Conservation (phyloP, 2,329 filamentous ascomycete genomes). For the Myriosclerotinia scirpicola region DNA sequence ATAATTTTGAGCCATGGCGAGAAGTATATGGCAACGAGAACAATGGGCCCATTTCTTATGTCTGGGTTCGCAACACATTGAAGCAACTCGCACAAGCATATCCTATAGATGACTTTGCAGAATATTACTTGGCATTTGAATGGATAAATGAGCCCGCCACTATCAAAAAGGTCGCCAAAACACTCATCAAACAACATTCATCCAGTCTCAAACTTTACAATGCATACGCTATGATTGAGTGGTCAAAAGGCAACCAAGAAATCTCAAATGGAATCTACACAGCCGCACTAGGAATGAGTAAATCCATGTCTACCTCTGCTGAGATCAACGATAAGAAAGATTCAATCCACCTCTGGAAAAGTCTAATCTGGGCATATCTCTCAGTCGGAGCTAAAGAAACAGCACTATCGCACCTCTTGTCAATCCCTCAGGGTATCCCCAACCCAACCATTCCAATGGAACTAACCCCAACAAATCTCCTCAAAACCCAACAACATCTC, state of each 20-base stretch:
- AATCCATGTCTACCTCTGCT: constrained; percentile 39
- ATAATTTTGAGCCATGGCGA: constrained; percentile 27
- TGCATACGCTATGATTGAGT: constrained; percentile 74
- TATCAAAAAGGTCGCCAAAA: constrained; percentile 70
- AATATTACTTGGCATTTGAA: constrained; percentile 71
- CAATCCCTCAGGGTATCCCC: constrained; percentile 42
- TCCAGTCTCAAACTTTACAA: constrained; percentile 71
- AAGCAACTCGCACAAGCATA: constrained; percentile 54
- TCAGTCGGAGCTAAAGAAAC: constrained; percentile 32
- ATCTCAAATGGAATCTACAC: constrained; percentile 64
- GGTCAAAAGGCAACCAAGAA: constrained; percentile 54
- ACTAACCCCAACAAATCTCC: constrained; percentile 39
- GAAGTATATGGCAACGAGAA: constrained; percentile 28
- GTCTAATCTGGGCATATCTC: constrained; percentile 37
- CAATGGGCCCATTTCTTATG: constrained; percentile 34
- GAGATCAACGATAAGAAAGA: constrained; percentile 39
- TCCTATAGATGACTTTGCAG: constrained; percentile 56
- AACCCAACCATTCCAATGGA: constrained; percentile 36
- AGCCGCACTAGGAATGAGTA: constrained; percentile 62
- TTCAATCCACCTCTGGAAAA: constrained; percentile 37
- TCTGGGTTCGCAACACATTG: constrained; percentile 55
- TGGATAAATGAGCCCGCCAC: constrained; percentile 53
- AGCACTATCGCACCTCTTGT: constrained; percentile 44
- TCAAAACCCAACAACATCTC: constrained; percentile 57
- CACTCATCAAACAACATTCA: constrained; percentile 66